These are phyloP conservation scores for Beauveria rudraprayagi DNA, from an alignment of 2,329 filamentous ascomycete genomes.

Conservation along the genomic window DNA sequence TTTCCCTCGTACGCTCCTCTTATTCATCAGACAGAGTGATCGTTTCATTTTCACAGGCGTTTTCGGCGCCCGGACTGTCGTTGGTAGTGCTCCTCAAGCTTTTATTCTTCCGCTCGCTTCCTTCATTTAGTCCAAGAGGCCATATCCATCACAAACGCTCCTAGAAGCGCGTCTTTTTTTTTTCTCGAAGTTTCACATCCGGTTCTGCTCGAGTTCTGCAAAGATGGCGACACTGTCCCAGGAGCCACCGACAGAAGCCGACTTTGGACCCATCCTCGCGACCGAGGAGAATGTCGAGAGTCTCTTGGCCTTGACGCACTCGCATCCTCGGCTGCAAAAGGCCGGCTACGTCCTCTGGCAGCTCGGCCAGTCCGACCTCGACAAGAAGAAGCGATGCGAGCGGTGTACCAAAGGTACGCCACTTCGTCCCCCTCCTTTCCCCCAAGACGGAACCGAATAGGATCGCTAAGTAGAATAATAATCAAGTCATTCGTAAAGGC, in stretches of 20 bases:
- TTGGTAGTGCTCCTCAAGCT: background rate
- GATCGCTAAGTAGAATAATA: background rate
- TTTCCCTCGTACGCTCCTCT: background rate
- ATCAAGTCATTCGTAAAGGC: background rate
- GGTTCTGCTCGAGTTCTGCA: background rate
- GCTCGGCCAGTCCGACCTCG: conserved; percentile 19
- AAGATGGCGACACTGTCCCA: background rate
- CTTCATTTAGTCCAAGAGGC: background rate
- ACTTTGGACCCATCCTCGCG: conserved; percentile 15
- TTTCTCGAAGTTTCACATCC: background rate
- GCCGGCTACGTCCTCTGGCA: conserved; percentile 21
- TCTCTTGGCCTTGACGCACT: conserved; percentile 16
- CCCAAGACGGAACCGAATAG: background rate
- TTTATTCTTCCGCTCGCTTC: background rate
- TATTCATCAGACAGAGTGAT: background rate
- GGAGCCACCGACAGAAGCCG: background rate
- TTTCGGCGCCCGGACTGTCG: background rate
- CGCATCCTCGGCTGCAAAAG: conserved; percentile 15
- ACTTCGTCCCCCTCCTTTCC: too few species aligned
- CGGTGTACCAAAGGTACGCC: conserved; percentile 20
- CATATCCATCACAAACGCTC: background rate
- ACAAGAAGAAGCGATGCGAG: conserved; percentile 24
- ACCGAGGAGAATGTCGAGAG: conserved; percentile 16
- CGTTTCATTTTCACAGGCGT: background rate
- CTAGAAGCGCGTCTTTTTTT: background rate